phyloP scores from a whole-genome alignment of 2,329 filamentous ascomycete genomes.

The Rutstroemia sp. region DNA sequence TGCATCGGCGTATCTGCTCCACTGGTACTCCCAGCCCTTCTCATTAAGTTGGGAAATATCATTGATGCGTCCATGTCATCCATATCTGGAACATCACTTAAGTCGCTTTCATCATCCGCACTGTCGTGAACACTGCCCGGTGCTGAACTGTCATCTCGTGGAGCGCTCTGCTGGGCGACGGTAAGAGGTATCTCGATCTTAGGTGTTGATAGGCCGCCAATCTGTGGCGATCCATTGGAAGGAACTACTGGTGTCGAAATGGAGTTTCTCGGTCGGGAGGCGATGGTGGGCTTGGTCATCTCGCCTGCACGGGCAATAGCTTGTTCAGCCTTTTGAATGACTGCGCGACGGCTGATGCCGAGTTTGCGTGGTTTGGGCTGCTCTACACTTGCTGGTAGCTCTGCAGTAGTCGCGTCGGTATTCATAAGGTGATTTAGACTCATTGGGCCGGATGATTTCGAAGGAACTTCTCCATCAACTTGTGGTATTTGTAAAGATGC shows the following conservation, averaged over 20 bases:
- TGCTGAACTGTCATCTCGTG: slow-evolving; percentile 29
- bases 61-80: slow-evolving; percentile 21
- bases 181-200: slow-evolving; percentile 31
- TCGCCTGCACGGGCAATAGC: slow-evolving; percentile 40
- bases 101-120: slow-evolving; percentile 47
- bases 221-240: slow-evolving; percentile 28
- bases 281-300: slow-evolving; percentile 28
- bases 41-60: slow-evolving; percentile 17
- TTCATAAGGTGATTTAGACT: slow-evolving; percentile 29
- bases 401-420: slow-evolving; percentile 24
- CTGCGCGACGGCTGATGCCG: slow-evolving; percentile 35
- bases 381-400: slow-evolving; percentile 22
- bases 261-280: slow-evolving; percentile 21
- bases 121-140: slow-evolving; percentile 38
- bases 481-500: slow-evolving; percentile 38
- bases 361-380: slow-evolving; percentile 21
- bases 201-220: slow-evolving; percentile 21
- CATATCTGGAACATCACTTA: slow-evolving; percentile 39
- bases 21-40: neutral
- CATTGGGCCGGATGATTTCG: slow-evolving; percentile 23
- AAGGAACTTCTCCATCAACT: slow-evolving; percentile 38
- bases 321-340: slow-evolving; percentile 55
- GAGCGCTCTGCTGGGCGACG: slow-evolving; percentile 18
- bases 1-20: neutral
- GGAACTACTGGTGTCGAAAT: slow-evolving; percentile 10